A percentile compares a stretch with the other conserved stretches of the same genome.
These are phyloP conservation scores for Waltiozyma sp. DNA, from an alignment of 1,139 yeast genomes.

Conservation along the genomic window DNA sequence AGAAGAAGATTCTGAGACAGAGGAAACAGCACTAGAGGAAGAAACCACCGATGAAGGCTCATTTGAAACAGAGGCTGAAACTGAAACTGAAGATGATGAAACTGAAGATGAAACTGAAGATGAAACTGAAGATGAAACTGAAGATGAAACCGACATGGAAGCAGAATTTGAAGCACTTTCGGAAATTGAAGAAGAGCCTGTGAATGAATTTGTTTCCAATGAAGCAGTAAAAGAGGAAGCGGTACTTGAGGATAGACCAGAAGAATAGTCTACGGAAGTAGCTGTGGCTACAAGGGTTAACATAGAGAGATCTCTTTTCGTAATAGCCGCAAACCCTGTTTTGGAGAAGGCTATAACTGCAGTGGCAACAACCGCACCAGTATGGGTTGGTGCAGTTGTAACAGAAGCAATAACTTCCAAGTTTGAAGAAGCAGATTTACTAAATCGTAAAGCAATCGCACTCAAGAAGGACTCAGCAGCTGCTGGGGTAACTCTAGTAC, in stretches of 20 bases:
- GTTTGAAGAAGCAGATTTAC: not conserved
- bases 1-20: not conserved
- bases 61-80: too few species aligned
- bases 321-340: not conserved
- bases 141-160: too few species aligned
- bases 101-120: not conserved
- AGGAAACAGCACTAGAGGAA: too few species aligned
- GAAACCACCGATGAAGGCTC: too few species aligned
- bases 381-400: constrained; percentile 18
- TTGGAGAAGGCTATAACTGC: too few species aligned
- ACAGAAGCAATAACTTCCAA: not conserved
- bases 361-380: constrained; percentile 28
- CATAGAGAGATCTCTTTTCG: not conserved
- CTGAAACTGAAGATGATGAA: too few species aligned
- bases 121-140: not conserved
- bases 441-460: not conserved
- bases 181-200: not conserved
- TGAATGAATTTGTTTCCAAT: not conserved
- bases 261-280: not conserved
- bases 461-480: not conserved
- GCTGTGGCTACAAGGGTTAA: not conserved
- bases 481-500: not conserved
- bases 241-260: too few species aligned
- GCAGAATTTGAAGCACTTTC: not conserved
- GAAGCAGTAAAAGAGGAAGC: too few species aligned